These are phyloP conservation scores for Salvia sclarea DNA, from an alignment of 305 asterid genomes.

Conservation along the genomic window DNA sequence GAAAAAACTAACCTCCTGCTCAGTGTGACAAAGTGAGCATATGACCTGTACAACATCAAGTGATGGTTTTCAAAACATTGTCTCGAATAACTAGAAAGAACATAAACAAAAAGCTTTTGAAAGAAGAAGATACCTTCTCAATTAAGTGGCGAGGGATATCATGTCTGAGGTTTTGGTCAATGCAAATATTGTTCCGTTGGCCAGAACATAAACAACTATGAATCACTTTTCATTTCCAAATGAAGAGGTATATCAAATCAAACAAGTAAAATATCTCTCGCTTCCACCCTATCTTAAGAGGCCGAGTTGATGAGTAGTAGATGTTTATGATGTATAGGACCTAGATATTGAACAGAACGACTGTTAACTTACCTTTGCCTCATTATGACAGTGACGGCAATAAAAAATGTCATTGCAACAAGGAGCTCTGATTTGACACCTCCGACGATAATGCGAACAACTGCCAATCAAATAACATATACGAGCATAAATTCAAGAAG, in stretches of 20 bases:
- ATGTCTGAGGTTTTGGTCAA: constrained; percentile 61
- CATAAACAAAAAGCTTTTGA: neutral
- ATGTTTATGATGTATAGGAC: constrained; percentile 8
- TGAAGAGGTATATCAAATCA: neutral
- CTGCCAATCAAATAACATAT: constrained; percentile 39
- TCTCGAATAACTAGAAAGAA: neutral
- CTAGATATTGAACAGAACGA: neutral
- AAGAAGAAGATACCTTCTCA: constrained; percentile 42
- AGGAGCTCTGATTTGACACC: constrained; percentile 82
- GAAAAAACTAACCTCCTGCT: constrained; percentile 63
- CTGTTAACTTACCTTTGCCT: constrained; percentile 58
- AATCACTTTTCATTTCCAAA: constrained; percentile 9
- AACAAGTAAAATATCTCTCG: neutral
- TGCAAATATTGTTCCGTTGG: constrained; percentile 52
- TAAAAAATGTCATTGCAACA: constrained; percentile 74
- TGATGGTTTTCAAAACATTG: constrained; percentile 12
- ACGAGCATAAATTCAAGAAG: constrained; percentile 20
- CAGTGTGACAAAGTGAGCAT: constrained; percentile 71
- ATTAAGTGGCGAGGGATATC: constrained; percentile 70
- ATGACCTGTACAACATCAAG: constrained; percentile 49
- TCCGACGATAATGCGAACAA: constrained; percentile 78
- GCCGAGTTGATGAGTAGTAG: neutral
- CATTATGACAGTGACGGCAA: constrained; percentile 92
- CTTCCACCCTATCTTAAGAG: neutral
- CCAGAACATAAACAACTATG: constrained; percentile 3